Base-by-base conservation (phyloP, 768 basidiomycete genomes). In the Tephrocybe sp. region DNA sequence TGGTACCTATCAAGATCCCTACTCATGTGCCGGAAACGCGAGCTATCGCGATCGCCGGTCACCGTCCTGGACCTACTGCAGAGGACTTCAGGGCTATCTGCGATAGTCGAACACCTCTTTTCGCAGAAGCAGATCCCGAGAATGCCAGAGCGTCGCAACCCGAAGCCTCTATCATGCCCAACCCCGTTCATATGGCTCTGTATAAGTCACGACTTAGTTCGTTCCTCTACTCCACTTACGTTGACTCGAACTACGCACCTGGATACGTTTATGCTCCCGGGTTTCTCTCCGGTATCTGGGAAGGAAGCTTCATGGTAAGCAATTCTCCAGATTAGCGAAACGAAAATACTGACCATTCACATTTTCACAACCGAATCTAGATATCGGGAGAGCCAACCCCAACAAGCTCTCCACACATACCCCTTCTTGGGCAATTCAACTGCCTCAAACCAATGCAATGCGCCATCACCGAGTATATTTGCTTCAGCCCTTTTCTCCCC, bases 241-340 rank as follows among this genome's bases (percentile, higher is more conserved):
- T 52, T 18, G 34, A 46, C 49, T 59, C 61, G 10, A 57, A 57
- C 50, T 54, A 36, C 29, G 31, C 58, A 52, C 61, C 63, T 49
- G 57, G 53, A n/a, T 58, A 61, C 42, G 54, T 61, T 21, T 73
- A 71, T 56, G 58, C 66, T 57, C 72, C 74, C 31, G 79, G 78
- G 15, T 61, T 70, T 27, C 68, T 84, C 47, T 68, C 77, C 23
- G 83, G 81, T 3, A 58, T 76, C 50, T 85, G 83, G 83, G 76
- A 83, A 64, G 83, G 83, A 1, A 69, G 68, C 40, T 79, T 74
- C 59, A 79, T 79, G 78, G 83, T 82, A 55, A 60, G 69, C 59
- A 27, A 16, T 47, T 47, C n/a, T 47, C 42, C 52, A 24, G 33
- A 29, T 19, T 38, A 19, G 2, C n/a, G 24, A 13, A 13, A 13